Evolutionary conservation across 805 yeast genomes (phyloP), one percentile per base, ranked within the genome.

Genomic region (Saturnispora dispora): DNA sequence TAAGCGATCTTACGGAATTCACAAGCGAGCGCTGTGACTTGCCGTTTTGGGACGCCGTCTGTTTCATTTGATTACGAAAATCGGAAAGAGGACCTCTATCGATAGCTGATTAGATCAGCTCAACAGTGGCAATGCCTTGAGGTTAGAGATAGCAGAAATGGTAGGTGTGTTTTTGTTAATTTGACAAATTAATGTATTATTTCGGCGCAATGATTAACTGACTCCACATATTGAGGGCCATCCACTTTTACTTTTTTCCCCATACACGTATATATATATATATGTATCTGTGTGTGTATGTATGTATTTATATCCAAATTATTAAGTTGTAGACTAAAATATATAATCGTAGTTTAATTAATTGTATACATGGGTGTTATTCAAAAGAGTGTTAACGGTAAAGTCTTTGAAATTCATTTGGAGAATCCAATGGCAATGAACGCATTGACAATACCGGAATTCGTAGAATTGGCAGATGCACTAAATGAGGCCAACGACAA

Each of bases 371-470:
- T 40, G 44, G 28, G 30, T 13, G 27, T 36, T 23, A 49, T 49
- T 23, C 13, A 37, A 15, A 49, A 28, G 7, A 55, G 53, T 22
- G 54, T 60, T n/a, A 43, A 39, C 2, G 67, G 56, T 11, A 53
- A 55, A 17, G 53, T 64, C 2, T 64, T 61, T 48, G 73, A 84
- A 56, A 87, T 88, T 64, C 81, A 83, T 7, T 67, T 88, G 33
- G 79, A 82, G 58, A 70, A 77, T 37, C 87, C 95, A 23, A 58
- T 71, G 39, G 71, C 73, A 36, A 69, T 79, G 58, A 88, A 88
- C 65, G 85, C 96, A 1, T 67, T 88, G 60, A 75, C 79, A 44
- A 80, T 79, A 40, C 75, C 72, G 5, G 88, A 86, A 57, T 86
- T 83, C 63, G 68, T 79, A 36, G 66, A 75, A 50, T 65, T 88